A percentile compares a stretch with the other conserved stretches of the same genome.
Evolutionary conservation across 805 yeast species (phyloP).

Genomic region (Saccharomycopsis babjevae): DNA sequence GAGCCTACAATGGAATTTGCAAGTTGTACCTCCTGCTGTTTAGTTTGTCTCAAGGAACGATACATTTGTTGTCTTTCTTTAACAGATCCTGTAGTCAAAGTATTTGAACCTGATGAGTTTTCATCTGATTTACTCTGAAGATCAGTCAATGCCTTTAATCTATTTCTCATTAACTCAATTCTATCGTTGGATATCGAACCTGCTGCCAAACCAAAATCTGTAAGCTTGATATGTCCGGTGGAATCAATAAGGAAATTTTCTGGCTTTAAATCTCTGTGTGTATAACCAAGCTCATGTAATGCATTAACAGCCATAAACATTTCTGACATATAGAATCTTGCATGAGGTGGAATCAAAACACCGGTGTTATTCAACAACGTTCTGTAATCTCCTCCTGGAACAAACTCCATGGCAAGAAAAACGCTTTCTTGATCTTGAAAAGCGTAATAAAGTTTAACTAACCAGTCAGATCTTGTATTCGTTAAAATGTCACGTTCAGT

Average conservation of each 20-base stretch:
- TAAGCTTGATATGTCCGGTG: constrained; percentile 83
- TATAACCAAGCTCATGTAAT: constrained; percentile 87
- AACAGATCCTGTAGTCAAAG: constrained; percentile 55
- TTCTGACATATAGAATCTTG: constrained; percentile 88
- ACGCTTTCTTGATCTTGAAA: constrained; percentile 88
- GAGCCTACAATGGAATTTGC: constrained; percentile 97
- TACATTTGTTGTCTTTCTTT: constrained; percentile 82
- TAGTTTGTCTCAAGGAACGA: constrained; percentile 53
- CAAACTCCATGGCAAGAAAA: constrained; percentile 96
- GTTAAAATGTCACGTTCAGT: constrained; percentile 96
- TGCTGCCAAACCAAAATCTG: constrained; percentile 96
- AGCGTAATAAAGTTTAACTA: constrained; percentile 86
- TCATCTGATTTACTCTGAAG: constrained; percentile 30
- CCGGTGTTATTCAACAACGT: constrained; percentile 91
- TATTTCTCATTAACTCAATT: constrained; percentile 81
- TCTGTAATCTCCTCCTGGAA: constrained; percentile 99
- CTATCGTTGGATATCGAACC: constrained; percentile 90
- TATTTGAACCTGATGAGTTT: constrained; percentile 25
- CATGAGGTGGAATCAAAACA: constrained; percentile 85
- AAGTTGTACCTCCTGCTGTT: constrained; percentile 52
- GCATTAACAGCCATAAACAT: constrained; percentile 95
- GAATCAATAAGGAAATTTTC: constrained; percentile 86
- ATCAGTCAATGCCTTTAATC: constrained; percentile 62
- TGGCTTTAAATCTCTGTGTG: constrained; percentile 94
- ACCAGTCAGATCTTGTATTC: constrained; percentile 93